Base-by-base conservation (phyloP, 306 rosid species). In the Rubus idaeus region DNA sequence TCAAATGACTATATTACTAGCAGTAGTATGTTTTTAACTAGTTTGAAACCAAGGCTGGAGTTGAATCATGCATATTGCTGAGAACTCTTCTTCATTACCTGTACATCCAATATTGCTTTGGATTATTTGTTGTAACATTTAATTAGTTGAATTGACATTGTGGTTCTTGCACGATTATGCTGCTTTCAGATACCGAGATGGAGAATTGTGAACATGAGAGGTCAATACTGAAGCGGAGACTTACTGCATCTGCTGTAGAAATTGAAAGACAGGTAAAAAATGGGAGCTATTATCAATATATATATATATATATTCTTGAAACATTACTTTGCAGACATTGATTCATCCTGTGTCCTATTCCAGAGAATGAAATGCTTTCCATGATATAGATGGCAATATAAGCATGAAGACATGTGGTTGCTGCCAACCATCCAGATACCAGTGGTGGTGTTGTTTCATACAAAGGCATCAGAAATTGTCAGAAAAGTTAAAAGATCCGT, bases 291-390 rank as follows among this genome's bases (percentile, higher is more conserved):
- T 12, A 46, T 20, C 16, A 11, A 21, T 41, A 42, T 65, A 35
- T 16, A 17, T 3, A 11, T 30, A 21, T 41, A 42, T 65, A 35
- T 16, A 17, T 3, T 17, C 40, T 21, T 61, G 16, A 16, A 11
- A 58, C 52, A 3, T 2, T 65, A 18, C 66, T 3, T 20, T 40
- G 52, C 13, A 47, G 46, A 84, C 72, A 44, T 75, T 44, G n/a
- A 66, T 69, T 74, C 61, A 64, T 86, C 58, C 42, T 50, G 37
- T 72, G 73, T 71, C 40, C 1, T 73, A 78, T 80, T 87, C 67
- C 97, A 92, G 97, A 92, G 97, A 86, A 89, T 92, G 96, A 95
- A 84, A 81, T 92, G 98, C 90, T 95, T 95, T 90, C 96, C 95
- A 58, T 92, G 83, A 94, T 70, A 70, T 40, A 71, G 44, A 47